Base-by-base conservation (phyloP, 768 basidiomycete genomes). In the Hygrophoropsis aurantiaca region DNA sequence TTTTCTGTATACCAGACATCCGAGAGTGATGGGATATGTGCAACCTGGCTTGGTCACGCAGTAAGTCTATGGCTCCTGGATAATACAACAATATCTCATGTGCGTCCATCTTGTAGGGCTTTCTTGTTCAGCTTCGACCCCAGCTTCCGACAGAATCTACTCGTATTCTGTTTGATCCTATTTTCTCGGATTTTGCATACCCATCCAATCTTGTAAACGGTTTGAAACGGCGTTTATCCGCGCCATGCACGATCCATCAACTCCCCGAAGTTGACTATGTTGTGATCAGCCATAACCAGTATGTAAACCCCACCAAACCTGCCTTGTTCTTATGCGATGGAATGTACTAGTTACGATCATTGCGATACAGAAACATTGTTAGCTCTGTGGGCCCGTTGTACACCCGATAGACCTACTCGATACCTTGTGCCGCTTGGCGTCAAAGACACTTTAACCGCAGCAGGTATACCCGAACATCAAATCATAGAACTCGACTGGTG, bases 221-320 rank as follows among this genome's bases (percentile, higher is more conserved):
- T 0, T 61, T 70, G 3, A 53, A 51, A 20, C 51, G 73, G 23
- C 54, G 65, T 15, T 52, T 67, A 0, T 62, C 62, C 4, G 54
- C 70, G 8, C 73, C 74, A 1, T 75, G 73, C 36, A 50, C 43
- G 8, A 50, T 72, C 5, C 61, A 65, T 15, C 68, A 73, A 3
- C 55, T 75, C 8, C 73, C 74, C 1, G 65, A 64, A 1, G 54
- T 70, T 44, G 67, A 73, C 41, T 68, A 64, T 37, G 67, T 75
- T 18, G 64, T 62, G 3, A 68, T 71, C 38, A 67, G 65, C 20
- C 74, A 75, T 51, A 74, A 74, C 54, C 74, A 74, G 73, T 75
- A 38, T n/a, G 68, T 60, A 23, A 23, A 36, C 30, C 6, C 32
- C 26, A 32, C 19, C 43, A 19, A n/a, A 19, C 11, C 20, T n/a